Evolutionary conservation across 2,329 filamentous ascomycete species (phyloP), one percentile per base, ranked within the genome.

Genomic region (Aspergillus oerlinghausenensis): DNA sequence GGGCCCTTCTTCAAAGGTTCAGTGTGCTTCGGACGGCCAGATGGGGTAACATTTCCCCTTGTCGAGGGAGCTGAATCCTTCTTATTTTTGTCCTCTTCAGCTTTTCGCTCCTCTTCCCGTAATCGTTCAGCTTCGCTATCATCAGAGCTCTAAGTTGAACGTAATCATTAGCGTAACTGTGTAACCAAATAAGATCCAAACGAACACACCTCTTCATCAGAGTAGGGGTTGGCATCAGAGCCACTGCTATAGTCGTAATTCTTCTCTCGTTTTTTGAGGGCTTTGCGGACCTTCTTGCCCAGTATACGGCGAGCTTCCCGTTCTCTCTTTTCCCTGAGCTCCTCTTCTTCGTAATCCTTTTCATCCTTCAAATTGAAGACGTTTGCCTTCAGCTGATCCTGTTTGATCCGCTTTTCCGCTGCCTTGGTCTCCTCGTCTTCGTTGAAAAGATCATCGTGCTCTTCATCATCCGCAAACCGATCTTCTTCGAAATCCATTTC

Each of bases 391-490:
- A 95, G 80, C 72, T 95, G 92, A 67, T 92, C 88, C 56, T 87
- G 84, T 63, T 89, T 90, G 63, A 92, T 87, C 52, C 87, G 80
- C 14, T 87, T 86, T 60, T 88, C 86, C 0, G 88, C 81, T 19
- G 88, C 84, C 66, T 90, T 91, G 14, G 82, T 76, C 51, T 92
- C 89, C 63, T 96, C 92, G 58, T 96, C 91, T 51, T 92, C 86
- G 52, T 94, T 89, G 63, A 94, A 90, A 52, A 91, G 83, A 45
- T 88, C 72, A 55, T 85, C 82, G 23, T 88, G 85, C 70, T 95
- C 91, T 67, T 96, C 91, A 66, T 95, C 91, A 66, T 96, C 90
- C 63, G 92, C 90, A 68, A 97, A 97, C 65, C 85, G 79, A 65
- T 88, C 86, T 62, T 87, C 84, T 61, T 88, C 84, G 64, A 86